Percentiles rank a stretch among this genome's conserved stretches.
Evolutionary conservation across 257 asterid species (phyloP).

Genomic region (Marsdenia floribunda): DNA sequence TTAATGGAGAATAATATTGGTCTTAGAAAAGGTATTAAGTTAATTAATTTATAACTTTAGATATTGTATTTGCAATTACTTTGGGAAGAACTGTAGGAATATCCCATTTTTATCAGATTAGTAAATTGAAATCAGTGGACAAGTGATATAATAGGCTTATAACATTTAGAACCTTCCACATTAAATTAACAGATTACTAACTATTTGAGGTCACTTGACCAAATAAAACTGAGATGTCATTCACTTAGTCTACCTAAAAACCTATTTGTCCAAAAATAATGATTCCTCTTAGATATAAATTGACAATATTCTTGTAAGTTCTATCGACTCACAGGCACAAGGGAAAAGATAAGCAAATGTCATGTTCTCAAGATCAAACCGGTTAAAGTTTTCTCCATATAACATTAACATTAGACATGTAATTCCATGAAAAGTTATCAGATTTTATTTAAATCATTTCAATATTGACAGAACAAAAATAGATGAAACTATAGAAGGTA

Average conservation of each 20-base stretch:
- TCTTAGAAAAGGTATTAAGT: neutral
- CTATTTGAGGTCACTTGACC: neutral
- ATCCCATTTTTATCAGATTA: neutral
- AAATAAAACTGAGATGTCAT: neutral
- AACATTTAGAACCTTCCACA: neutral
- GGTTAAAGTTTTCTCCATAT: neutral
- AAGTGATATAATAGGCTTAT: neutral
- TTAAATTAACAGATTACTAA: neutral
- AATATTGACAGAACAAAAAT: neutral
- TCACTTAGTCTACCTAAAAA: neutral
- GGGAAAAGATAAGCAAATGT: neutral
- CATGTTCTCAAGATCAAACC: neutral
- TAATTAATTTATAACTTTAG: neutral
- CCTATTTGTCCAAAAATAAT: neutral
- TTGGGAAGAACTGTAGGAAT: neutral
- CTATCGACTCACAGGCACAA: neutral
- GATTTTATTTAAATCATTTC: neutral
- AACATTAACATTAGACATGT: neutral
- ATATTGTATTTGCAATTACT: neutral
- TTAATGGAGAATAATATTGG: neutral
- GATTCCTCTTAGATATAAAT: neutral
- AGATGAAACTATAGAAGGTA: neutral
- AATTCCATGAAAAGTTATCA: neutral
- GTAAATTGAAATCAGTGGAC: neutral
- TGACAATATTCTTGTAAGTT: neutral